Evolutionary conservation across 2,329 filamentous ascomycete genomes (phyloP).

Genomic region (Fusarium siculi): DNA sequence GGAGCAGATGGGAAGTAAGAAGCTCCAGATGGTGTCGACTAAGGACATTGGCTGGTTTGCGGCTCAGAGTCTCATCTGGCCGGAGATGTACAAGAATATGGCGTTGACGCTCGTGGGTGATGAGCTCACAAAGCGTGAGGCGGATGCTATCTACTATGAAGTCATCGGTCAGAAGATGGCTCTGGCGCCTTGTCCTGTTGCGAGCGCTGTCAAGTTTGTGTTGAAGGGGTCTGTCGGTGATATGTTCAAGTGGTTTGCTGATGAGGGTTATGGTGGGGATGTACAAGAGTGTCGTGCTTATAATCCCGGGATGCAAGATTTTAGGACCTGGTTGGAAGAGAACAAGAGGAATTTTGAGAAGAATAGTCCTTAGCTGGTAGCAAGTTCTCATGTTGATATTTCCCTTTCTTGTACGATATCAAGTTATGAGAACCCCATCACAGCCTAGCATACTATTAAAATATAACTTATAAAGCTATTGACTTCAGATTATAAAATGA

Average conservation of each 20-base stretch:
- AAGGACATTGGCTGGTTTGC: slow-evolving; percentile 56
- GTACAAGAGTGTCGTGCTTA: slow-evolving; percentile 5
- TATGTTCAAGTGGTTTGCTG: slow-evolving; percentile 31
- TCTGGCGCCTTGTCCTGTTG: slow-evolving; percentile 18
- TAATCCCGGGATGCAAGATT: slow-evolving; percentile 19
- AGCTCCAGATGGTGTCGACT: slow-evolving; percentile 52
- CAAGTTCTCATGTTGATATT: too few species aligned
- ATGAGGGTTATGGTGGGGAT: slow-evolving; percentile 31
- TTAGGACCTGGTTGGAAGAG: slow-evolving; percentile 11
- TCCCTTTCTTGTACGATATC: too few species aligned
- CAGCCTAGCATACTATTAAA: too few species aligned
- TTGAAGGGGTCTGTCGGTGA: slow-evolving; percentile 15
- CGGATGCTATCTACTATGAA: slow-evolving; percentile 15
- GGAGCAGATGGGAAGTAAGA: slow-evolving; percentile 29
- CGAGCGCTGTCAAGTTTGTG: slow-evolving; percentile 21
- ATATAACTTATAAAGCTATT: rapidly evolving
- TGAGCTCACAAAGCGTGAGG: slow-evolving; percentile 27
- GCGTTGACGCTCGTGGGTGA: slow-evolving; percentile 29
- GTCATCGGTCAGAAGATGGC: slow-evolving; percentile 3
- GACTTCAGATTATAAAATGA: rapidly evolving
- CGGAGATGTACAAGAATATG: slow-evolving; percentile 38
- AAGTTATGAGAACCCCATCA: too few species aligned
- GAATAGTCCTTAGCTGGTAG: not conserved
- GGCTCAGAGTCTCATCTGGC: slow-evolving; percentile 50
- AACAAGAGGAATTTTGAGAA: not conserved